A percentile compares a stretch with the other conserved stretches of the same genome.
These are phyloP conservation scores for Lactarius sp. DNA, from an alignment of 768 basidiomycete species.

Conservation along the genomic window DNA sequence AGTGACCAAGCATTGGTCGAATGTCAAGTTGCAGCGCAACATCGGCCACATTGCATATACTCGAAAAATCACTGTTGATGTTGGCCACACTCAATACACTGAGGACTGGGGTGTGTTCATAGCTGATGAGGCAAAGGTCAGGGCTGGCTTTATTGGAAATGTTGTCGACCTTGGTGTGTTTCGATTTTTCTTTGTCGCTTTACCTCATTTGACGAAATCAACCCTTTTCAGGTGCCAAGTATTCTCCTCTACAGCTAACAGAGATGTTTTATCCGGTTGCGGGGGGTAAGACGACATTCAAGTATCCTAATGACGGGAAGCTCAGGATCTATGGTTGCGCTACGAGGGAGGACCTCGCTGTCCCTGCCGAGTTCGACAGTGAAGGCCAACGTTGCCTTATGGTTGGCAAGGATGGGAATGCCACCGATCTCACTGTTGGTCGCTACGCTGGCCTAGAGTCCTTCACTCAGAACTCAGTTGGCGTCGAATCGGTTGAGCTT, in stretches of 20 bases:
- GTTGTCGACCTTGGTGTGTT: slow-evolving; percentile 2
- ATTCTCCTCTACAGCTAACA: neutral
- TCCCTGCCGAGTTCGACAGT: no score
- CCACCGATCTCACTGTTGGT: slow-evolving; percentile 4
- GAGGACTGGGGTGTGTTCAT: no score
- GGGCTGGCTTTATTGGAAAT: neutral
- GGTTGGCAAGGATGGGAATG: neutral
- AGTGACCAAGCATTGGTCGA: neutral
- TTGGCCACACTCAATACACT: no score
- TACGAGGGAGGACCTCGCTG: no score
- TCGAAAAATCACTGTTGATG: no score
- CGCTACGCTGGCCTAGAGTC: slow-evolving; percentile 4
- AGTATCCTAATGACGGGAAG: no score
- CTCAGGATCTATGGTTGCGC: no score
- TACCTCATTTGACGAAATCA: no score
- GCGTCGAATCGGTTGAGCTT: neutral
- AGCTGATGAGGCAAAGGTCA: no score
- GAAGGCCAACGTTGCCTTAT: neutral
- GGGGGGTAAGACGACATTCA: neutral
- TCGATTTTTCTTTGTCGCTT: neutral
- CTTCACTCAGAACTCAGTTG: neutral
- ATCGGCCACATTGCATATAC: neutral
- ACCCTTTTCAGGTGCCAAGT: neutral
- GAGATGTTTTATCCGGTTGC: neutral
- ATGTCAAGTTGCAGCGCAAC: neutral